Percentiles rank a stretch among this genome's conserved stretches.
Conservation (phyloP, 2,329 filamentous ascomycete species). For the Monilinia fructigena region DNA sequence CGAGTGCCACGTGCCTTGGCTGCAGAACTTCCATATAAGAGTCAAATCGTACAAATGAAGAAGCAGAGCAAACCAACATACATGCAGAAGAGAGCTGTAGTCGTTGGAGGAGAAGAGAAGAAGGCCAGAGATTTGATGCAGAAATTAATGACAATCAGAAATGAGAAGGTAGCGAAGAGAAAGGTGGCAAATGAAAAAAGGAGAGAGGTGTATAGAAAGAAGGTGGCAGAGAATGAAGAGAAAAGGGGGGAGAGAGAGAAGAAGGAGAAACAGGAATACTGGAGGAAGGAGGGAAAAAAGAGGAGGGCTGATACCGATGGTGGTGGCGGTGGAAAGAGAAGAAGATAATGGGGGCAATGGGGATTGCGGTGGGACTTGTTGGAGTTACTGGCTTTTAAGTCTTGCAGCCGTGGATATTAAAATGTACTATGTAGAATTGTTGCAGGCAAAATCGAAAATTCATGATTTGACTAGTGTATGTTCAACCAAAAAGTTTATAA, state of each 20-base stretch:
- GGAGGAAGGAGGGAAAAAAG: conserved; percentile 86
- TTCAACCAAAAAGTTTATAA: neutral
- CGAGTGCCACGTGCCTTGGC: conserved; percentile 76
- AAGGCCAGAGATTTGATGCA: conserved; percentile 85
- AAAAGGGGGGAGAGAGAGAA: conserved; percentile 86
- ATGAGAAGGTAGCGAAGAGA: conserved; percentile 85
- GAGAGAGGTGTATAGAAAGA: conserved; percentile 75
- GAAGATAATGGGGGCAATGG: conserved; percentile 21
- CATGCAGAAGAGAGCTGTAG: conserved; percentile 92
- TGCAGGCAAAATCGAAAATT: neutral
- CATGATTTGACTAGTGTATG: neutral
- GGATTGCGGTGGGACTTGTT: neutral
- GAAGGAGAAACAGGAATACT: conserved; percentile 88
- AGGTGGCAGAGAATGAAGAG: conserved; percentile 77
- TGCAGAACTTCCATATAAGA: conserved; percentile 85
- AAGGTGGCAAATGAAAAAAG: conserved; percentile 84
- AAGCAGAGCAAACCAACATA: conserved; percentile 81
- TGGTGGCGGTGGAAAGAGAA: conserved; percentile 44
- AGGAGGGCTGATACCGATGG: conserved; percentile 56
- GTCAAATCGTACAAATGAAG: conserved; percentile 80
- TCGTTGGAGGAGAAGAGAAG: conserved; percentile 82
- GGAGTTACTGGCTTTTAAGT: conserved; percentile 6
- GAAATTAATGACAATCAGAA: conserved; percentile 85
- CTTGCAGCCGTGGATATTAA: conserved; percentile 6
- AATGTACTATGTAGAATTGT: conserved; percentile 1